phyloP scores from a whole-genome alignment of 163 green algal species.

The Scenedesmus sp. region DNA sequence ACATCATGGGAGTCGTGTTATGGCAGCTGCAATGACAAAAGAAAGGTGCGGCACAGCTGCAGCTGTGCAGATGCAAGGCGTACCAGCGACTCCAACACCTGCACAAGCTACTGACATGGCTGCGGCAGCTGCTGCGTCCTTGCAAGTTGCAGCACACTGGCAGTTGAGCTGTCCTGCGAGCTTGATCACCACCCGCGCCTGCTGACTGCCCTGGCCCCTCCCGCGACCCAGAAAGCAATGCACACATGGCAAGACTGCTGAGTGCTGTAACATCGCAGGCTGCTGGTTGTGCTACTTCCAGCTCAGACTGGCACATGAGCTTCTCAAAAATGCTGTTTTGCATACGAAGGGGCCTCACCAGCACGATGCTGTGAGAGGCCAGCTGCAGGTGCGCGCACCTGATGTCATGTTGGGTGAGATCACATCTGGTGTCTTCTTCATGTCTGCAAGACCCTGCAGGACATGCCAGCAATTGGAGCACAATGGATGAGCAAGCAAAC shows the following conservation, averaged over 20 bases:
- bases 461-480: background rate
- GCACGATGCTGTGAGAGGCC: background rate
- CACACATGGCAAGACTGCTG: background rate
- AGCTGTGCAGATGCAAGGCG: background rate
- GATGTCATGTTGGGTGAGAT: constrained; percentile 80
- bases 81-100: no score
- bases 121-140: background rate
- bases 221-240: background rate
- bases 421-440: constrained; percentile 69
- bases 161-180: background rate
- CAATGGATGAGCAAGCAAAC: background rate
- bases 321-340: background rate
- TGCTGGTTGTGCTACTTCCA: background rate
- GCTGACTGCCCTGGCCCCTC: background rate
- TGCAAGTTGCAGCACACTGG: background rate
- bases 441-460: constrained; percentile 71
- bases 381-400: constrained; percentile 52
- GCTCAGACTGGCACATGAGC: background rate
- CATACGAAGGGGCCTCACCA: background rate
- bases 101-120: no score
- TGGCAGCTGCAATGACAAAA: background rate
- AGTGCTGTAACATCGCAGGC: background rate
- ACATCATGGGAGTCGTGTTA: background rate
- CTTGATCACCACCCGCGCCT: background rate
- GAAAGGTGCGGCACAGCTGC: background rate